phyloP scores from a whole-genome alignment of 2,329 filamentous ascomycete genomes.

The Orbilia blumenaviensis region DNA sequence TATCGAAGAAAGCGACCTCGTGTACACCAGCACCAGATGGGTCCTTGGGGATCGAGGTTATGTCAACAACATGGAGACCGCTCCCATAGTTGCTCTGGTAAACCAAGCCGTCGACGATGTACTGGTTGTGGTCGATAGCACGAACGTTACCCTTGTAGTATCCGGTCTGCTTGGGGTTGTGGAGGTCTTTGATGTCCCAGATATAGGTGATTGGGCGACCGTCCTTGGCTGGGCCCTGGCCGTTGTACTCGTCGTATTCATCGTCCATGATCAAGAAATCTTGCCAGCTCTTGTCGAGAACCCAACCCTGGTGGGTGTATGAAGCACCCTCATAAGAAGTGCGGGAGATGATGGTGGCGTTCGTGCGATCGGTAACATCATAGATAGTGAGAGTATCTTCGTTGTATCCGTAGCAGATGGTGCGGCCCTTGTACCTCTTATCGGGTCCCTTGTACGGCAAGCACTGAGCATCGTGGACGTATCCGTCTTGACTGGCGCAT shows the following conservation, averaged over 20 bases:
- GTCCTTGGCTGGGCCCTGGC: constrained; percentile 59
- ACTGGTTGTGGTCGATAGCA: constrained; percentile 65
- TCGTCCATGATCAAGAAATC: constrained; percentile 63
- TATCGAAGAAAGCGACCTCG: constrained; percentile 63
- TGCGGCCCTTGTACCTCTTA: constrained; percentile 55
- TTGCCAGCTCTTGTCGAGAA: constrained; percentile 64
- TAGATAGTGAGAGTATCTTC: constrained; percentile 60
- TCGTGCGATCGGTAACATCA: constrained; percentile 66
- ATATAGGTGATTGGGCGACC: constrained; percentile 61
- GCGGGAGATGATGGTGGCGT: constrained; percentile 65
- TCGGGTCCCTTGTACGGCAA: constrained; percentile 60
- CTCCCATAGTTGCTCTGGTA: constrained; percentile 64
- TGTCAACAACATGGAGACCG: constrained; percentile 62
- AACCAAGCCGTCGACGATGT: constrained; percentile 62
- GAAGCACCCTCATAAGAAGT: constrained; percentile 68
- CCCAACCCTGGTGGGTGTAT: constrained; percentile 70
- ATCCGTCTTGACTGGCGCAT: constrained; percentile 68
- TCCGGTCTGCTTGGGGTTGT: constrained; percentile 62
- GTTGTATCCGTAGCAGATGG: constrained; percentile 58
- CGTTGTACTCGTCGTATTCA: constrained; percentile 62
- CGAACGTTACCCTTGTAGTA: constrained; percentile 61
- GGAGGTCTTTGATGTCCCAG: constrained; percentile 62
- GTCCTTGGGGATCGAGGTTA: constrained; percentile 62
- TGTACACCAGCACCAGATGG: constrained; percentile 62
- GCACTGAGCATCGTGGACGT: constrained; percentile 72